These are phyloP conservation scores for Dioscorea alata DNA, from an alignment of 106 monocot species.

Conservation along the genomic window DNA sequence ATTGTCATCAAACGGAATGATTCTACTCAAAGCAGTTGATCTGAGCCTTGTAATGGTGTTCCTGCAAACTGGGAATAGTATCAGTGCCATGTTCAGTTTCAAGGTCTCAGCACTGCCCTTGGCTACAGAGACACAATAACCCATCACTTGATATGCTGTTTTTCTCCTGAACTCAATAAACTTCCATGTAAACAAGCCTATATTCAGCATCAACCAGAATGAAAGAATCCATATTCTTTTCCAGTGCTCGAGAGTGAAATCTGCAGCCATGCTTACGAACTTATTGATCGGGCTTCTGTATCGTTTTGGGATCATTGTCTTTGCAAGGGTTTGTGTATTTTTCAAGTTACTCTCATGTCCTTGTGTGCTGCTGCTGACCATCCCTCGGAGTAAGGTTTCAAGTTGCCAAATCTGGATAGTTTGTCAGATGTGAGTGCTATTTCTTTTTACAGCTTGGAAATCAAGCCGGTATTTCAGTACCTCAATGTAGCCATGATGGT, in stretches of 20 bases:
- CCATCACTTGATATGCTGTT: conserved; percentile 83
- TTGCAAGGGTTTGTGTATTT: conserved; percentile 42
- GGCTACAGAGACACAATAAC: conserved; percentile 79
- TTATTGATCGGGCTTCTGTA: conserved; percentile 52
- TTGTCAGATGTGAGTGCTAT: too few species aligned
- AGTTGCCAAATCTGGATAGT: conserved; percentile 78
- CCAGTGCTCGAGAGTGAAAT: conserved; percentile 86
- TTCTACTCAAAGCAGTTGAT: conserved; percentile 50
- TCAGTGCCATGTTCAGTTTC: conserved; percentile 98
- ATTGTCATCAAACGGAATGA: conserved; percentile 94
- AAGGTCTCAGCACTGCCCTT: conserved; percentile 94
- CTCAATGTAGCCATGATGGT: conserved; percentile 84
- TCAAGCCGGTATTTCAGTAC: conserved; percentile 18
- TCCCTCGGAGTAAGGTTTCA: conserved; percentile 63
- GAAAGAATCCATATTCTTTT: conserved; percentile 71
- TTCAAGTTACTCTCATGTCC: conserved; percentile 24
- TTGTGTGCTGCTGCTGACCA: conserved; percentile 43
- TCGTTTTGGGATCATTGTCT: conserved; percentile 63
- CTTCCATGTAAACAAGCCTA: conserved; percentile 64
- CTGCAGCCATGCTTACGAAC: conserved; percentile 31
- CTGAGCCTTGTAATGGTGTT: conserved; percentile 83
- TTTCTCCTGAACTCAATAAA: conserved; percentile 65
- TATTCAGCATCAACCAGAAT: conserved; percentile 59
- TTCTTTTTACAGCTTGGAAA: background rate
- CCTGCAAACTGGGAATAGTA: conserved; percentile 79